Base-by-base conservation (phyloP, 768 basidiomycete species). In the Lenzites betulinus region DNA sequence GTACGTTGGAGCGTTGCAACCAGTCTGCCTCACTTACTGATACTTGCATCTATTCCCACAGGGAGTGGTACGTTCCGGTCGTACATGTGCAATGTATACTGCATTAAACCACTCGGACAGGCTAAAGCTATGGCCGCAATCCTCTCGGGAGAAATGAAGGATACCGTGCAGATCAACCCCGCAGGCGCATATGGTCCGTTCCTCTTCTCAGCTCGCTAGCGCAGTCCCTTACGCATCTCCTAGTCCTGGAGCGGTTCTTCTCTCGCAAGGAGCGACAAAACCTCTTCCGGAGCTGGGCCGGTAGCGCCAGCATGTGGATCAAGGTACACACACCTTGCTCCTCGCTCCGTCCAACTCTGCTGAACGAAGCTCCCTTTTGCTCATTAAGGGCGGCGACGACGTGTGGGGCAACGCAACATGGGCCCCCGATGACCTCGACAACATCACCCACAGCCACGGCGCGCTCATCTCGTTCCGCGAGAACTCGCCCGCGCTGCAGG, bases 51-150 rank as follows among this genome's bases (percentile, higher is more conserved):
- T 9, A n/a, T 25, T 23, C 28, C 23, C 7, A 20, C 57, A 92
- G 90, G 90, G 90, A 30, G 90, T 92, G 51, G 92, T 92, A 71
- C 71, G 87, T 71, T 18, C 28, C 23, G 39, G 23, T 13, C 13
- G 12, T 33, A 42, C 41, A 6, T 22, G 11, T 15, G 16, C 36
- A 9, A 2, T 22, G n/a, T n/a, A 18, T 7, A 42, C 23, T n/a
- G 51, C 15, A 36, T 59, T 5, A 62, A 33, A 33, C 30, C 36
- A 20, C 42, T 35, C 28, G 44, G 51, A 3, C n/a, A 92, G 92
- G 82, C 92, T 1, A 99, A 98, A 77, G 91, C 95, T 0, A 95
- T 98, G 92, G 75, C 95, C 0, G 95, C 97, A 0, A 93, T 98
- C 71, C 77, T 98, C 41, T 94, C 92, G 0, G 96, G 96, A 12